These are phyloP conservation scores for Nyssa sinensis DNA, from an alignment of 148 eudicot species.

Conservation along the genomic window DNA sequence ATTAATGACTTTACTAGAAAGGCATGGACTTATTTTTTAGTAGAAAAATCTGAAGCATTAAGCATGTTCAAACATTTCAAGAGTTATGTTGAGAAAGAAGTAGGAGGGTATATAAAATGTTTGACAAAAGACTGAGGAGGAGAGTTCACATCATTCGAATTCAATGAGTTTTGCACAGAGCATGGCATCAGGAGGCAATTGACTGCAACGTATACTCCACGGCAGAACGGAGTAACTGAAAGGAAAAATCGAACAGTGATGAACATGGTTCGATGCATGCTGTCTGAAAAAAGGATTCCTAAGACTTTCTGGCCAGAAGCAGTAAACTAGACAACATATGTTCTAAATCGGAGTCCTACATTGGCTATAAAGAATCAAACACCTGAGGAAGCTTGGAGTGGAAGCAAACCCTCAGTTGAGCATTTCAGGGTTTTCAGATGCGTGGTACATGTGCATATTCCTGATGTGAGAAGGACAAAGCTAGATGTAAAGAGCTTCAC, in stretches of 20 bases:
- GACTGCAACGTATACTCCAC: conserved; percentile 16
- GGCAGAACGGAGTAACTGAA: conserved; percentile 14
- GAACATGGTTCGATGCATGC: neutral
- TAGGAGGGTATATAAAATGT: neutral
- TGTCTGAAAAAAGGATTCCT: neutral
- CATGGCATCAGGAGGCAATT: conserved; percentile 12
- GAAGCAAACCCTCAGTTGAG: too few species aligned
- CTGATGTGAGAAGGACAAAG: too few species aligned
- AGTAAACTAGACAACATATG: neutral
- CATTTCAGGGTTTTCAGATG: too few species aligned
- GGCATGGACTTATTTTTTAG: conserved; percentile 13
- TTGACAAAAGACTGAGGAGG: conserved; percentile 13
- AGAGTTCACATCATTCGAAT: conserved; percentile 7
- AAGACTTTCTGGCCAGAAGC: conserved; percentile 18
- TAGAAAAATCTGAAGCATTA: conserved; percentile 11
- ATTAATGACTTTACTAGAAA: conserved; percentile 17
- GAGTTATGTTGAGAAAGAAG: conserved; percentile 13
- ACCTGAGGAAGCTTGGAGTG: too few species aligned
- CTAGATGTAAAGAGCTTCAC: neutral
- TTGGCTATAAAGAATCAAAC: too few species aligned
- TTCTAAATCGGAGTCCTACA: too few species aligned
- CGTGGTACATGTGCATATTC: too few species aligned
- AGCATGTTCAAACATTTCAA: conserved; percentile 16
- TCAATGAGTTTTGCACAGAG: conserved; percentile 5
- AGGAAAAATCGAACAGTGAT: neutral